Conservation (phyloP, 2,329 filamentous ascomycete genomes). For the Aspergillus thermomutatus region DNA sequence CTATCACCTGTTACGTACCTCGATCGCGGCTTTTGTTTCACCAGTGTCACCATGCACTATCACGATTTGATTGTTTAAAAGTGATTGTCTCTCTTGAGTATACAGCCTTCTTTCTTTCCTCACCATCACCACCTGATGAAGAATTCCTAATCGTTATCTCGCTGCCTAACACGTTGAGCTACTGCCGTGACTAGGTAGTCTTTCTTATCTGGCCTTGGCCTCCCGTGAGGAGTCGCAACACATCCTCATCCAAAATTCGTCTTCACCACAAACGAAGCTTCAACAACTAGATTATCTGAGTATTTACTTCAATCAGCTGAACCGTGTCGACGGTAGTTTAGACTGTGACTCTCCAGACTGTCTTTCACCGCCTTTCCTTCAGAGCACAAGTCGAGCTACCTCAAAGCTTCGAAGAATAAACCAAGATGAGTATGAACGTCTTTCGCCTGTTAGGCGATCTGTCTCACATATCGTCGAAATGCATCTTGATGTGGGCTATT, state of each 20-base stretch:
- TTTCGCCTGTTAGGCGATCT: conserved; percentile 81
- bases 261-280: not conserved
- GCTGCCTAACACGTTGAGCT: not conserved
- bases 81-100: not conserved
- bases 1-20: not conserved
- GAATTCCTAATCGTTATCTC: not conserved
- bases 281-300: not conserved
- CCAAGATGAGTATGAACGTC: conserved; percentile 30
- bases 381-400: not conserved
- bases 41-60: not conserved
- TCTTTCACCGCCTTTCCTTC: not conserved
- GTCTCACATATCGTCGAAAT: conserved; percentile 81
- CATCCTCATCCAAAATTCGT: not conserved
- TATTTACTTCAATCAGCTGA: not conserved
- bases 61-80: not conserved
- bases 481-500: conserved; percentile 86
- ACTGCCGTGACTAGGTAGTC: not conserved
- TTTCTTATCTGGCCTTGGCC: not conserved
- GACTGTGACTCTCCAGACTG: not conserved
- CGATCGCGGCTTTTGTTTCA: not conserved
- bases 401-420: conserved; percentile 4
- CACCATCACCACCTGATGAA: not conserved
- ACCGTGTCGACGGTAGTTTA: not conserved
- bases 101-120: not conserved
- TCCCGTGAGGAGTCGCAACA: not conserved